A percentile compares a stretch with the other conserved stretches of the same genome.
Evolutionary conservation across 2,329 filamentous ascomycete genomes (phyloP).

Genomic region (Leptographium lundbergii): DNA sequence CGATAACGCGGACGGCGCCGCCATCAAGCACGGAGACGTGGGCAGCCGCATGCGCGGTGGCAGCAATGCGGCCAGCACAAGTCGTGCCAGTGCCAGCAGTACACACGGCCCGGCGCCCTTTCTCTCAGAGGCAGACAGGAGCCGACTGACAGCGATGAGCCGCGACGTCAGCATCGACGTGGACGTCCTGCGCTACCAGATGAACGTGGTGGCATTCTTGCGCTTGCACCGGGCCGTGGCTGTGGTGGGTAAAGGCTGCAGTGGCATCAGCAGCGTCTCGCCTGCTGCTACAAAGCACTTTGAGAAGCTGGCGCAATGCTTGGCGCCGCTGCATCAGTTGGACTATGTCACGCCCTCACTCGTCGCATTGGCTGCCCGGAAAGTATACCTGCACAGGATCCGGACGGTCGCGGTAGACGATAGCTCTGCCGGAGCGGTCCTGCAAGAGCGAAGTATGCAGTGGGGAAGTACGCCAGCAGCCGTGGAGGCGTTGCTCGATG

Average conservation of each 20-base stretch:
- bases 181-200: conserved; percentile 71
- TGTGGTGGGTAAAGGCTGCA: conserved; percentile 14
- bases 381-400: conserved; percentile 81
- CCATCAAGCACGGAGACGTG: conserved; percentile 7
- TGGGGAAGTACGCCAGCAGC: conserved; percentile 75
- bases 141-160: conserved; percentile 44
- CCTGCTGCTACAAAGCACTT: conserved; percentile 71
- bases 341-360: conserved; percentile 76
- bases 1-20: conserved; percentile 1
- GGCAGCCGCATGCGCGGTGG: not conserved
- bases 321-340: conserved; percentile 71
- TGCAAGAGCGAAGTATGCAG: conserved; percentile 75
- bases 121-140: conserved; percentile 35
- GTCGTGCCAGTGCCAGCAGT: not conserved
- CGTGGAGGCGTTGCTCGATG: conserved; percentile 53
- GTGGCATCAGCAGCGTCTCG: conserved; percentile 47
- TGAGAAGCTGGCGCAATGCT: conserved; percentile 51
- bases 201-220: conserved; percentile 79
- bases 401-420: conserved; percentile 37
- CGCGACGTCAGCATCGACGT: conserved; percentile 52
- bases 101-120: not conserved
- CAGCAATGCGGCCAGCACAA: not conserved
- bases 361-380: conserved; percentile 67
- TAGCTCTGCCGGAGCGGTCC: not conserved
- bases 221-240: conserved; percentile 77